Base-by-base conservation (phyloP, 768 basidiomycete genomes). In the Russula griseocarnosa region DNA sequence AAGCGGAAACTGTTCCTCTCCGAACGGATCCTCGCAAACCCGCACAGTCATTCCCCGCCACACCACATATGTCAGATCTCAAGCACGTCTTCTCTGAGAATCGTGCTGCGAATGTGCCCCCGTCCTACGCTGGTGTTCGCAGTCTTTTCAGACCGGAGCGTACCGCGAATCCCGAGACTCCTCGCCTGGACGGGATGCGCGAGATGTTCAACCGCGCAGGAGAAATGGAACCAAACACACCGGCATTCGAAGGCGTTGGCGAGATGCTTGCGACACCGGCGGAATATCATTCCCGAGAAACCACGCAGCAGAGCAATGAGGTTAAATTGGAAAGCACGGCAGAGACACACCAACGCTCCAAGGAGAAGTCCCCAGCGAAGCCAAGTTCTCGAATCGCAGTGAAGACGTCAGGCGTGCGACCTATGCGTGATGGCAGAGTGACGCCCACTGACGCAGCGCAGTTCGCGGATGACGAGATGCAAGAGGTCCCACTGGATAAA, bases 161-260 rank as follows among this genome's bases (percentile, higher is more conserved):
- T 38, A n/a, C 63, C 58, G 54, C 18, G 26, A 47, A 65, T 54
- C 60, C 63, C 10, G 61, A 71, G 52, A 78, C 77, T 10, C 77
- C 79, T 58, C 65, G 65, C 54, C 68, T 77, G 69, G 71, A 73
- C 34, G 78, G 77, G 14, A 63, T 77, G 38, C 67, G 71, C 34
- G 72, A 69, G 47, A 69, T 78, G 70, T 76, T 73, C 61, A 47
- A 68, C 13, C 67, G 52, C 11, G 72, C 66, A 22, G 65, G 66
- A 14, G 58, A 46, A n/a, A 59, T 55, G 10, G 64, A 68, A 26
- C 55, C 61, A 44, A 70, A 69, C 24, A 72, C 70, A 8, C 72
- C 71, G 1, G 58, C 63, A 16, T 70, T 72, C 51, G 71, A 75
- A 57, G 74, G 69, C 28, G 67, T 74, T 2, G 71, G 62, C 3